These are phyloP conservation scores for Phytophthora crassamura DNA, from an alignment of 352 stramenopile genomes.

Conservation along the genomic window DNA sequence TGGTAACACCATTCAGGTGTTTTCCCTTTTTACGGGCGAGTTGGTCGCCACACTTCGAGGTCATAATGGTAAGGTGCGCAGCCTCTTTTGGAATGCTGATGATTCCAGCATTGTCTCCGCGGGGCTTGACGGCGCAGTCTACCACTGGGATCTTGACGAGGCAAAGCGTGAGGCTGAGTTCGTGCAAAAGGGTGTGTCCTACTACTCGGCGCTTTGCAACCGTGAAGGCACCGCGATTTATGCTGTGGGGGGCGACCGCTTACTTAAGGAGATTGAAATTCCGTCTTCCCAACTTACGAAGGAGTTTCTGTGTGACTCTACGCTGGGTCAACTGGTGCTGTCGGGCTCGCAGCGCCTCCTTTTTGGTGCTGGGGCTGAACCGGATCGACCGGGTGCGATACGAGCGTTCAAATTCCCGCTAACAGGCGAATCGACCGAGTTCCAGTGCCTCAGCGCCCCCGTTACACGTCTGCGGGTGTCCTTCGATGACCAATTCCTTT, in stretches of 20 bases:
- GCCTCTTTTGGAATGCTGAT: conserved; percentile 88
- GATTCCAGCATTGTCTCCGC: conserved; percentile 89
- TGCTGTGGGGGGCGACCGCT: conserved; percentile 87
- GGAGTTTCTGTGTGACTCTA: conserved; percentile 80
- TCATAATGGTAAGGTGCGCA: conserved; percentile 94
- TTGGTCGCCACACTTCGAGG: conserved; percentile 90
- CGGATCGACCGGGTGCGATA: conserved; percentile 77
- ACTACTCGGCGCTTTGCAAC: conserved; percentile 89
- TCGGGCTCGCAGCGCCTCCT: conserved; percentile 88
- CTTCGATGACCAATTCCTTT: conserved; percentile 90
- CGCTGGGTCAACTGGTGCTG: conserved; percentile 88
- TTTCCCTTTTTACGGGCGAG: conserved; percentile 92
- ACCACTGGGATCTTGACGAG: conserved; percentile 94
- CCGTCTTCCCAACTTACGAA: conserved; percentile 78
- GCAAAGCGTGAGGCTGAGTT: conserved; percentile 93
- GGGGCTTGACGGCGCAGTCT: conserved; percentile 93
- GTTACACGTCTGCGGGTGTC: conserved; percentile 88
- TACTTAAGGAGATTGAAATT: conserved; percentile 92
- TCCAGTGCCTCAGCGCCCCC: conserved; percentile 78
- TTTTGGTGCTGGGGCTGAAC: conserved; percentile 86
- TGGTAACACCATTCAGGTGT: conserved; percentile 94
- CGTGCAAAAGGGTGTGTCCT: conserved; percentile 93
- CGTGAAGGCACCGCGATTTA: conserved; percentile 83
- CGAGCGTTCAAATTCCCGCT: conserved; percentile 92
- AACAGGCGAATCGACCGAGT: conserved; percentile 89